These are phyloP conservation scores for Puccinia horiana DNA, from an alignment of 1,284 basidiomycete genomes.

Conservation along the genomic window DNA sequence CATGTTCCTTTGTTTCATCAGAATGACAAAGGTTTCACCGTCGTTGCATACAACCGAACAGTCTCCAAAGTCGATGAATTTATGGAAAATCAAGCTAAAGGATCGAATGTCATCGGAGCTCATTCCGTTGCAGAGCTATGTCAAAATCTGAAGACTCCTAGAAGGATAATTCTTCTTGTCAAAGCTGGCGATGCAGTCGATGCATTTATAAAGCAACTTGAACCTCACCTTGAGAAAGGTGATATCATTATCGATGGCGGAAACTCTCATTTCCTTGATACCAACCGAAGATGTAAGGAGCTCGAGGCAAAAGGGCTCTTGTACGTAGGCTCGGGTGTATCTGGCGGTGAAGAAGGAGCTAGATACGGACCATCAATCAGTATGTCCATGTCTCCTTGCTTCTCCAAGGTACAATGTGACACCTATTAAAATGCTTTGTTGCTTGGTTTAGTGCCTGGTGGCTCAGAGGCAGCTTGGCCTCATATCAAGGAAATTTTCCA, in stretches of 20 bases:
- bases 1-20: constrained; percentile 18
- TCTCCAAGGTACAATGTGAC: neutral
- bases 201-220: constrained; percentile 65
- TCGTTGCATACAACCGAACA: constrained; percentile 96
- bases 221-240: constrained; percentile 66
- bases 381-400: constrained; percentile 42
- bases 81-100: constrained; percentile 95
- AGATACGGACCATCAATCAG: constrained; percentile 93
- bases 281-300: constrained; percentile 88
- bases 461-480: constrained; percentile 90
- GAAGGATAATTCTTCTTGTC: constrained; percentile 92
- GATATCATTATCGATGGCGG: constrained; percentile 99
- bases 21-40: constrained; percentile 97
- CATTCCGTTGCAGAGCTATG: constrained; percentile 86
- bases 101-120: constrained; percentile 75
- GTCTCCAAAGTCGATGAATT: constrained; percentile 94
- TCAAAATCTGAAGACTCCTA: constrained; percentile 64
- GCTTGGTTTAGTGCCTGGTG: constrained; percentile 75
- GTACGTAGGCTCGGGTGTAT: constrained; percentile 98
- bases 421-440: neutral
- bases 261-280: constrained; percentile 99
- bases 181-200: constrained; percentile 67
- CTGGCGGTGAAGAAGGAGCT: constrained; percentile 98
- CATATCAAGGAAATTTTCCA: constrained; percentile 99
- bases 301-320: constrained; percentile 91